Evolutionary conservation across 495 filamentous ascomycete genomes (phyloP), one percentile per base, ranked within the genome.

Genomic region (Aspergillus baeticus): DNA sequence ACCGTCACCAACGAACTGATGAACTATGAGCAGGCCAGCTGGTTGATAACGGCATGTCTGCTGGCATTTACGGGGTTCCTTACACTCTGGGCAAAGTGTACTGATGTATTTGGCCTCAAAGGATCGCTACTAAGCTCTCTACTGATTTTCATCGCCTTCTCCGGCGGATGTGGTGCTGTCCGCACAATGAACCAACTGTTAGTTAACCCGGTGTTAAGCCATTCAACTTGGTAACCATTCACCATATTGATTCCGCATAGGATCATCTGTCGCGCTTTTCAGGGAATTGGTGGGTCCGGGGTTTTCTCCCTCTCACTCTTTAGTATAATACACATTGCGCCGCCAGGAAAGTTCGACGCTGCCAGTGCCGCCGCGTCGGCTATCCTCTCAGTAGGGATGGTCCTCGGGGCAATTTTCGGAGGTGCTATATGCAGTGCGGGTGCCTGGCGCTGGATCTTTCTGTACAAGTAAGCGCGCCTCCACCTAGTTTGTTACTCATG

Each of bases 21-120:
- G 0, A 70, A 78, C 37, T 79, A 76, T 39, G 62, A 70, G 11
- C 68, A 81, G 55, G 70, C 69, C 2, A 72, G 73, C 11, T 84
- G 80, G 82, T 67, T 85, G 10, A 73, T 82, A 15, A 80, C 78
- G 14, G 64, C 74, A 2, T 85, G 84, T 55, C 66, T 84, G 11
- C 58, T 84, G 4, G 79, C 76, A 4, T 84, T 83, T 51, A 78
- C 77, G 0, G 80, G 81, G 10, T 81, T 83, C 29, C 78, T 81
- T 10, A 78, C 81, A 35, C 75, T 80, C 10, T 80, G 80, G 66
- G 76, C 81, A 6, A 82, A 80, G 54, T 59, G 81, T 37, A 81
- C 80, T 53, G 81, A 84, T 55, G 74, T 84, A 15, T 80, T 80
- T 34, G 81, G 81, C 15, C 70, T 80, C 7, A 78, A 77, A 43